A percentile compares a stretch with the other conserved stretches of the same genome.
Evolutionary conservation across 1,284 basidiomycete species (phyloP).

Genomic region (Moniliophthora roreri): DNA sequence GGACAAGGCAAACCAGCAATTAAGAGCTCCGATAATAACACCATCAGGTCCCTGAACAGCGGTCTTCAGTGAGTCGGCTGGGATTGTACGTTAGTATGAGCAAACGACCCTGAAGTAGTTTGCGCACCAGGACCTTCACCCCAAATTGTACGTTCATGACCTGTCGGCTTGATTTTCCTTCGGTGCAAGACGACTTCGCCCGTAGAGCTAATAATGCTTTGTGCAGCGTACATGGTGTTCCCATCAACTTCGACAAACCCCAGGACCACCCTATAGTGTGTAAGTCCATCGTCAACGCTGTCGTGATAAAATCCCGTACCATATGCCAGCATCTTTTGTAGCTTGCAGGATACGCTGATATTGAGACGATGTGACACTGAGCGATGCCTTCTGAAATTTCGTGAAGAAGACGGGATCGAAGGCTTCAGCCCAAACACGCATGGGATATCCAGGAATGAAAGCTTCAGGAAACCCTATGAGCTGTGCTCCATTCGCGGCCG

Average conservation of each 20-base stretch:
- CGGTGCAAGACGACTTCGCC: conserved; percentile 19
- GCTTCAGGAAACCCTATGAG: conserved; percentile 22
- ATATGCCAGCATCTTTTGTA: conserved; percentile 17
- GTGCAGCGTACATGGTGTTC: conserved; percentile 19
- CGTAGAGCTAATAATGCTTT: conserved; percentile 17
- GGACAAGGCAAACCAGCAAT: conserved; percentile 16
- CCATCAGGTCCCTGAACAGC: conserved; percentile 17
- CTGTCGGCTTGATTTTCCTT: conserved; percentile 22
- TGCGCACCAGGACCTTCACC: conserved; percentile 19
- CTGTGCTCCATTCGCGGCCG: conserved; percentile 20
- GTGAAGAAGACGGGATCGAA: conserved; percentile 16
- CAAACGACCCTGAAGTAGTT: neutral
- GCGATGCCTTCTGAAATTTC: conserved; percentile 16
- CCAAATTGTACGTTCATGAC: conserved; percentile 22
- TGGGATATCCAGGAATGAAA: conserved; percentile 22
- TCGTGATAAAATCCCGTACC: conserved; percentile 4
- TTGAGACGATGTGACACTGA: conserved; percentile 13
- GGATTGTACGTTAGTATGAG: neutral
- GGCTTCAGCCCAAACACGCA: conserved; percentile 16
- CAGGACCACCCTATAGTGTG: conserved; percentile 16
- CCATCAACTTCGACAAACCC: conserved; percentile 19
- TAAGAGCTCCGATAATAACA: conserved; percentile 14
- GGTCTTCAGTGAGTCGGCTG: conserved; percentile 17
- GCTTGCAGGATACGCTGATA: conserved; percentile 17
- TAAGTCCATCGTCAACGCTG: neutral